These are phyloP conservation scores for Alternaria conjuncta DNA, from an alignment of 2,329 filamentous ascomycete genomes.

Conservation along the genomic window DNA sequence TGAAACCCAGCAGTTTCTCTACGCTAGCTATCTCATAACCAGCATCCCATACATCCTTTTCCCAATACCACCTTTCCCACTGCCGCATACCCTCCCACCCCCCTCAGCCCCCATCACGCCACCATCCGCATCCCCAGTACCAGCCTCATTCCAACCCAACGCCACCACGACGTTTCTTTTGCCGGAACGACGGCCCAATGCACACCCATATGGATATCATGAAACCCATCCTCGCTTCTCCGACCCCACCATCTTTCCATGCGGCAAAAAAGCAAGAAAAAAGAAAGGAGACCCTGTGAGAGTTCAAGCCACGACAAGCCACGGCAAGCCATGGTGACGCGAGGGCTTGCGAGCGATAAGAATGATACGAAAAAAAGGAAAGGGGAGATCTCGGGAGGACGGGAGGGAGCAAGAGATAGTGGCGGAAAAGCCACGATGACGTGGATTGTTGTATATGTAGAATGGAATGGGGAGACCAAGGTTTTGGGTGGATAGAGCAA, in stretches of 20 bases:
- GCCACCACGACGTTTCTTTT: background rate
- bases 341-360: background rate
- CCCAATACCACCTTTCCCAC: background rate
- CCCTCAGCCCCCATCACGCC: background rate
- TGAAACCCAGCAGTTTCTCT: accelerated
- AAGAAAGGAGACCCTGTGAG: background rate
- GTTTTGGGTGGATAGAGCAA: background rate
- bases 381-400: background rate
- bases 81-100: background rate
- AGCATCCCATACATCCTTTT: background rate
- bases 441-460: background rate
- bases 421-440: background rate
- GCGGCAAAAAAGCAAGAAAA: background rate
- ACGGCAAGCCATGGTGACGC: background rate
- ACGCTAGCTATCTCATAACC: background rate
- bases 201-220: background rate
- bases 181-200: background rate
- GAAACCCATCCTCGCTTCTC: background rate
- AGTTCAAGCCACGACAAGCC: background rate
- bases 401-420: background rate
- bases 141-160: background rate
- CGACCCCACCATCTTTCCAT: background rate
- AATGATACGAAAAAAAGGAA: background rate
- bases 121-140: background rate
- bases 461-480: background rate